Evolutionary conservation across 129 eudicot species (phyloP), one percentile per base, ranked within the genome.

Genomic region (Escallonia rubra): DNA sequence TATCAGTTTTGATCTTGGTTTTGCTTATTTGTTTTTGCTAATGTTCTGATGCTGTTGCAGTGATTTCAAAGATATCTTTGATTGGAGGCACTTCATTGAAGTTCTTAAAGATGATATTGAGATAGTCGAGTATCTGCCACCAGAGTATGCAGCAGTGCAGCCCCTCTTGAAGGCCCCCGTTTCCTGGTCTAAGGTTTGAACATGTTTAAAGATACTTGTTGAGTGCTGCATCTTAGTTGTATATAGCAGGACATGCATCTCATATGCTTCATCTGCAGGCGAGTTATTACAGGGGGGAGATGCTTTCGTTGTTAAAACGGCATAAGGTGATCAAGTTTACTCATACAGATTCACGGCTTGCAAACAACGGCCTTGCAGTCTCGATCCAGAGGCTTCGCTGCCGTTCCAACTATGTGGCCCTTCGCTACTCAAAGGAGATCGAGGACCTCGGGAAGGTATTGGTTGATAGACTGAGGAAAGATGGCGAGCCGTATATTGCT

Each of bases 111-210:
- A 86, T 0, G 96, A 93, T 73, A 79, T 93, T 5, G 83, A 86
- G 52, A 75, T 93, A 58, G 87, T 89, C 15, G 99, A 93, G 41
- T 76, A 83, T 23, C 44, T 93, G 63, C 99, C 99, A 11, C 68
- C 80, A 2, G 59, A 69, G 9, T 79, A 75, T 53, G 72, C 65
- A 10, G 46, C 62, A 23, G 56, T 72, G 61, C 72, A 74, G 52
- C 96, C 93, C 10, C 62, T 74, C 73, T 52, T 61, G 8, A 89
- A 86, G 66, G 93, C 99, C 47, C 99, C 99, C 48, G 67, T 86
- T 42, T 93, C 99, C 23, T 89, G 99, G 99, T 93, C 99, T 51
- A 84, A 80, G 96, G 98, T 93, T 6, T 8, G 62, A 43, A 8
- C 41, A 50, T 7, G 8, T 40, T 23, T 23, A 23, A 8, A 7